Evolutionary conservation across 2,329 filamentous ascomycete genomes (phyloP), one percentile per base, ranked within the genome.

Genomic region (Fusarium sulawesiense): DNA sequence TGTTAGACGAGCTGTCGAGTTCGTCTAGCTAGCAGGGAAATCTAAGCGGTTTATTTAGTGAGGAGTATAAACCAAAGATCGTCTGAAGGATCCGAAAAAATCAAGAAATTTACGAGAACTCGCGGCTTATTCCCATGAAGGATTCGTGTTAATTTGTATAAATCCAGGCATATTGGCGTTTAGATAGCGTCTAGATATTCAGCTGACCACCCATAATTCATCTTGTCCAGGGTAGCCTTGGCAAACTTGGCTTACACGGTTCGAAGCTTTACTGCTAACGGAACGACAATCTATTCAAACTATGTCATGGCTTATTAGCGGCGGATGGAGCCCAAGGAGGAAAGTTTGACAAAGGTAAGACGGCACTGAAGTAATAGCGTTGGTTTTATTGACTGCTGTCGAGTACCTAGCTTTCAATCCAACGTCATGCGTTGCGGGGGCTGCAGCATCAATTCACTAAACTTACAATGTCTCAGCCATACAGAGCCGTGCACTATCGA

Each of bases 361-460:
- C 49, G 32, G 34, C 49, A 53, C 23, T 42, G 34, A 53, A 53
- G 34, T 27, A 41, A 53, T 37, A 53, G 23, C 27, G 49, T 27
- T 51, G 30, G 20, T 51, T 32, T 25, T 23, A 20, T 25, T 51
- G 42, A 23, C n/a, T 45, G 21, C 25, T 27, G 14, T 30, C 29
- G 29, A 30, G 29, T 23, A 18, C 25, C 42, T 58, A 73, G 59
- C 60, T 65, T 20, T 73, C 71, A 75, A 65, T 63, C 58, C 65
- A 76, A 77, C 76, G 76, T 75, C 76, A 78, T 78, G 66, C 63
- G 63, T 49, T 32, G 49, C 64, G 18, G 48, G 54, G 37, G 40
- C 25, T 53, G 63, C 30, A 57, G 51, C 37, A 32, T 60, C 61
- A 46, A 37, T 53, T 46, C 14, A 20, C 50, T 48, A 18, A n/a